A percentile compares a stretch with the other conserved stretches of the same genome.
Conservation (phyloP, 139 green algal species). For the Nannochloris sp. region DNA sequence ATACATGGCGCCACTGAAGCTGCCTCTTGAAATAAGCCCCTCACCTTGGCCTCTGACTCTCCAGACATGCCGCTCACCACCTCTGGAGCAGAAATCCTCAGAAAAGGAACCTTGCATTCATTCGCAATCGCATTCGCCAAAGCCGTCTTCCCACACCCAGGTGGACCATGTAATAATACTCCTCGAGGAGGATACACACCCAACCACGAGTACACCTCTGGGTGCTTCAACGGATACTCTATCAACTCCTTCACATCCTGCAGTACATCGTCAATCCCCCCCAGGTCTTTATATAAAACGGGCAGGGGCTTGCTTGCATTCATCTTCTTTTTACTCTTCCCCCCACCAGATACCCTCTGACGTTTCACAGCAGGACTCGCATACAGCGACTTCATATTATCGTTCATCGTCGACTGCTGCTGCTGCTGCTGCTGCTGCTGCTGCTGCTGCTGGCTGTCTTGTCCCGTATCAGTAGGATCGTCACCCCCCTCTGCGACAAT, state of each 20-base stretch:
- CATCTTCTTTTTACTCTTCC: slow-evolving; percentile 6
- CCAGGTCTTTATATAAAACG: slow-evolving; percentile 70
- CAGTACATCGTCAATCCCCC: slow-evolving; percentile 73
- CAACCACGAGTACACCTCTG: slow-evolving; percentile 82
- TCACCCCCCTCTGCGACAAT: slow-evolving; percentile 8
- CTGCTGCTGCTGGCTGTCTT: neutral
- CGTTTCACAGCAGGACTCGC: neutral
- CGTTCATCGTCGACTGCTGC: neutral
- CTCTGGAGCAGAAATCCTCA: slow-evolving; percentile 67
- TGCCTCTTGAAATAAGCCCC: slow-evolving; percentile 76
- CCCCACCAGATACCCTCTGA: neutral
- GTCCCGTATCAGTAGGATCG: neutral
- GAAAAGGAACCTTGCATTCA: slow-evolving; percentile 81
- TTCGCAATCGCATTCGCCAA: slow-evolving; percentile 86
- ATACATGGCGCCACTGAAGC: slow-evolving; percentile 66
- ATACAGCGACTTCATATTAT: slow-evolving; percentile 3
- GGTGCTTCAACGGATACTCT: slow-evolving; percentile 81
- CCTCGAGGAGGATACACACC: slow-evolving; percentile 80
- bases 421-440: neutral
- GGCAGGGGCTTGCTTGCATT: slow-evolving; percentile 18
- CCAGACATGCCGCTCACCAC: slow-evolving; percentile 71
- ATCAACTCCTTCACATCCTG: slow-evolving; percentile 75
- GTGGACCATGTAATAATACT: slow-evolving; percentile 84
- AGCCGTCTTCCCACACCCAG: slow-evolving; percentile 79
- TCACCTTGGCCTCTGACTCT: slow-evolving; percentile 73